These are phyloP conservation scores for Metschnikowia kofuensis DNA, from an alignment of 805 yeast genomes.

Conservation along the genomic window DNA sequence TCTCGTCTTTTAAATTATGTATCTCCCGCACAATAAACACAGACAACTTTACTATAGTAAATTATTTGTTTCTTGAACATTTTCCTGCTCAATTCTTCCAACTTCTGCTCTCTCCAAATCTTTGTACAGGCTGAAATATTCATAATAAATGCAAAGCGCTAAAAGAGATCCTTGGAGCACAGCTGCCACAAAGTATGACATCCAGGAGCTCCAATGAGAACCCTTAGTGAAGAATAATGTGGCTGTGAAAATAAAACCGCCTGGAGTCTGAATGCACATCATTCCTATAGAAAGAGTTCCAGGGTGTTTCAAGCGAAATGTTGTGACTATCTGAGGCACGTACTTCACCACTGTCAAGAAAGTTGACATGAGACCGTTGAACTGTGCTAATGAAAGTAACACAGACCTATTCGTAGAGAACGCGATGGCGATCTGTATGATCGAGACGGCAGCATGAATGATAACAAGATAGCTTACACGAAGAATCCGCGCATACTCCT, in stretches of 20 bases:
- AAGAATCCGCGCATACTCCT: slow-evolving; percentile 42
- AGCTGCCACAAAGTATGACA: slow-evolving; percentile 75
- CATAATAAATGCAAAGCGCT: slow-evolving; percentile 56
- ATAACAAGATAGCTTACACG: slow-evolving; percentile 41
- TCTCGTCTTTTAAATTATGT: too few relatives aligned
- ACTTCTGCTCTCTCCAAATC: slow-evolving; percentile 10
- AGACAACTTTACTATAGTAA: neutral
- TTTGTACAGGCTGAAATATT: slow-evolving; percentile 15
- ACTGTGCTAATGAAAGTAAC: slow-evolving; percentile 46
- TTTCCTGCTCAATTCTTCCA: slow-evolving; percentile 13
- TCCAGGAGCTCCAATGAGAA: slow-evolving; percentile 84
- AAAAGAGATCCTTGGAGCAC: slow-evolving; percentile 60
- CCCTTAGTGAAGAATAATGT: slow-evolving; percentile 69
- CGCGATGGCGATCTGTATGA: slow-evolving; percentile 35
- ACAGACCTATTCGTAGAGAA: slow-evolving; percentile 22
- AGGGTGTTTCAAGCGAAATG: slow-evolving; percentile 65
- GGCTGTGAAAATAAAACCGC: slow-evolving; percentile 79
- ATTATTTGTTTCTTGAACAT: slow-evolving; percentile 1
- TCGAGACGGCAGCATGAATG: slow-evolving; percentile 32
- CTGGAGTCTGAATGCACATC: slow-evolving; percentile 89
- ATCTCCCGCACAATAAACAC: too few relatives aligned
- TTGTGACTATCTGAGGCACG: slow-evolving; percentile 74
- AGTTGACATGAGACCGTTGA: slow-evolving; percentile 66
- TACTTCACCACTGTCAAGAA: slow-evolving; percentile 66
- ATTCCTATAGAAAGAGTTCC: slow-evolving; percentile 76